Base-by-base conservation (phyloP, 805 yeast genomes). In the Kazachstania viticola region DNA sequence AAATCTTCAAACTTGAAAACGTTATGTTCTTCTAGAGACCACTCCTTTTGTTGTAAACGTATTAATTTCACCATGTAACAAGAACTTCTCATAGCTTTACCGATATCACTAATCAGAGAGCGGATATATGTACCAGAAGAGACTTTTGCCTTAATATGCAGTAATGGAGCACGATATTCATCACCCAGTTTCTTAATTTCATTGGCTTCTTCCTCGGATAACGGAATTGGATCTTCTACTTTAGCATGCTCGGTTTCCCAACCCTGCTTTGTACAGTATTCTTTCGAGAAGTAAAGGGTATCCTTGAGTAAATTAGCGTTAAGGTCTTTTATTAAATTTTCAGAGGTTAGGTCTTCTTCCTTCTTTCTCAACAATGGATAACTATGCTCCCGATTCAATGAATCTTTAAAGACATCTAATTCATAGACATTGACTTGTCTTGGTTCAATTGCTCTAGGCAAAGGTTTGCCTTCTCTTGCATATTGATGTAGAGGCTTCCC, bases 51-150 rank as follows among this genome's bases (percentile, higher is more conserved):
- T 34, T 69, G 64, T 8, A 61, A 51, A 48, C 99, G 70, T 8
- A 73, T 67, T 35, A 91, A 67, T 42, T 74, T 75, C 7, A 79
- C 94, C 95, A 91, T 87, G 49, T 84, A 84, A 0, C 94, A 83
- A 17, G 82, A 72, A 0, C 87, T 73, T 13, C 79, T 76, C 49
- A 87, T 60, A 0, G 88, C 79, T 37, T 79, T 70, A 2, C 94
- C 97, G 27, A 82, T 64, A 48, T 91, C 99, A 56, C 94, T 83
- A 30, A 91, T 67, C 33, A 91, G 60, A 3, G 95, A 79, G 42
- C 99, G 69, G 30, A 91, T 85, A 48, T 91, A 91, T 0, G 97
- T 91, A 1, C 99, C 99, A 0, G 96, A 84, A 1, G 95, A 79
- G 1, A 88, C 98, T 22, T 71, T 68, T 4, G 93, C 72, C 12